Percentiles rank a stretch among this genome's conserved stretches.
These are phyloP conservation scores for Moesziomyces aphidis DNA, from an alignment of 1,284 basidiomycete genomes.

Conservation along the genomic window DNA sequence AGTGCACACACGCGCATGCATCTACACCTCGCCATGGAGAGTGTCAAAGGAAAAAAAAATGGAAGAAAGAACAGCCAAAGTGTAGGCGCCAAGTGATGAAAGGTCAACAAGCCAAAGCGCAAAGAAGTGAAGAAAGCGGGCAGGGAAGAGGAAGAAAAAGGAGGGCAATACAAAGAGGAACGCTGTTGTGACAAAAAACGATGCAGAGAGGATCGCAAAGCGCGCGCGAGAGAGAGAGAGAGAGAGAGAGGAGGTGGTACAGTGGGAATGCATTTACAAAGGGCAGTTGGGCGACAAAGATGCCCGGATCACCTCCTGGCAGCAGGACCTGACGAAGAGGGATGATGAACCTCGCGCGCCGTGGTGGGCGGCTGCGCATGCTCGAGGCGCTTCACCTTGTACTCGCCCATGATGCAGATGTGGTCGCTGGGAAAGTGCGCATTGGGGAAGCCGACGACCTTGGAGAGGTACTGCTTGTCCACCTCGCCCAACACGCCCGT, in stretches of 20 bases:
- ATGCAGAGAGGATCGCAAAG: constrained; percentile 3
- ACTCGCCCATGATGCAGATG: constrained; percentile 66
- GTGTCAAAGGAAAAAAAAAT: no score
- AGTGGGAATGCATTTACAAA: constrained; percentile 5
- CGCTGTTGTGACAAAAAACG: neutral
- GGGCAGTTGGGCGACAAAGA: constrained; percentile 2
- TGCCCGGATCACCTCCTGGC: neutral
- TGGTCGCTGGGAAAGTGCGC: constrained; percentile 81
- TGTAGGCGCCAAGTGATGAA: neutral
- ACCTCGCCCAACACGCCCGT: constrained; percentile 89
- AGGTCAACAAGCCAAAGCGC: neutral
- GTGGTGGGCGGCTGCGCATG: constrained; percentile 3
- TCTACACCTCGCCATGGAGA: no score
- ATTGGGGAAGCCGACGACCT: constrained; percentile 96
- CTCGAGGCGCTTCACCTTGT: constrained; percentile 56
- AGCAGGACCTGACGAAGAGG: neutral
- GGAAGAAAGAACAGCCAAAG: no score
- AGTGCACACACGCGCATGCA: no score
- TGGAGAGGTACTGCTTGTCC: constrained; percentile 85
- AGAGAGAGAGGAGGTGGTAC: neutral
- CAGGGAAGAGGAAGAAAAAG: neutral
- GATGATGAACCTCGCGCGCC: constrained; percentile 26
- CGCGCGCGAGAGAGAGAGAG: no score
- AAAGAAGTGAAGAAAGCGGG: neutral
- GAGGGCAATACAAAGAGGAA: neutral